Evolutionary conservation across 2,329 filamentous ascomycete species (phyloP), one percentile per base, ranked within the genome.

Genomic region (Calonectria multiphialidica): DNA sequence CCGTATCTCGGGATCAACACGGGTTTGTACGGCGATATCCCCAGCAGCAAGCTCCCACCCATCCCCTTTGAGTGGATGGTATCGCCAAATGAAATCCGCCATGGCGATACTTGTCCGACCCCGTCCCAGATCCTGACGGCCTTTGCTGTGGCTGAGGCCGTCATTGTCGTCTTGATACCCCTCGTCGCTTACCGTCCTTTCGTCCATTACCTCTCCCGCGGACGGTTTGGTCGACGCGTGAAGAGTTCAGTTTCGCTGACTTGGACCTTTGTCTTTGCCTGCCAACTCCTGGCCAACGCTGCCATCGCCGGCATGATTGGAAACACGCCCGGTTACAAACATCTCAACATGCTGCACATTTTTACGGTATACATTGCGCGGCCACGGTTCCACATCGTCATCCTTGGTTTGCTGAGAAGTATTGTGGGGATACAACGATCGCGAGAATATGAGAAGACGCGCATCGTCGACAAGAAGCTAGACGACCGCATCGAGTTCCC

Each of bases 51-150:
- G 18, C 71, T 75, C 3, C 76, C 77, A 2, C 74, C 76, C 1
- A 75, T 79, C 35, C 77, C 76, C 1, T 75, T 76, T 7, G 77
- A 79, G 68, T 79, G 75, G 76, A 77, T 78, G 5, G 53, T 79
- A 13, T 77, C 75, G 12, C 74, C 75, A 6, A 67, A 65, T 3
- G 40, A 65, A 12, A 15, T 76, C 69, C 21, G 50, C 21, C 33
- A 59, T 59, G 53, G 53, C 21, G 18, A 53, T 3, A 62, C 75
- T 4, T 78, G 77, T 25, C 76, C 75, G 9, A 61, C 68, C 5
- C 69, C 68, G 0, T 61, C 64, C 4, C 68, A 63, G 3, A 74
- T 77, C 13, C 25, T 78, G 10, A 72, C 70, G 10, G 72, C 68
- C 53, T 79, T 79, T 30, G 77, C 68, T 13, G 66, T 78, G 9